Evolutionary conservation across 306 rosid genomes (phyloP).

Genomic region (Quercus rubra): DNA sequence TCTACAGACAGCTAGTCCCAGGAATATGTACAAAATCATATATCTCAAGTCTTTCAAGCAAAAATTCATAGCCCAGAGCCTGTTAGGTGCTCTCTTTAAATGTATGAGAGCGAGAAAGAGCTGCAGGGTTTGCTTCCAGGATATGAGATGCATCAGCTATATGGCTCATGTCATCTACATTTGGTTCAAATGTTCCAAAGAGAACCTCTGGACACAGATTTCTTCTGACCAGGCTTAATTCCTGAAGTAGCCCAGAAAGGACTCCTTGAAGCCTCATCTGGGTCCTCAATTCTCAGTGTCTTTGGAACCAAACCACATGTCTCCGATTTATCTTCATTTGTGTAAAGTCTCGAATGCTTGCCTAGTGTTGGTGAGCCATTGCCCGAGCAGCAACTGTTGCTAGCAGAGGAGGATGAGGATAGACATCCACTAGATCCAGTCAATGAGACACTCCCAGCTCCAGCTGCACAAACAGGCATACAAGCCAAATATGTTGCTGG

Average conservation of each 20-base stretch:
- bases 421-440: slow-evolving; percentile 37
- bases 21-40: slow-evolving; percentile 26
- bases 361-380: slow-evolving; percentile 49
- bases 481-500: slow-evolving; percentile 47
- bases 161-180: slow-evolving; percentile 32
- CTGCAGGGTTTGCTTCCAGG: slow-evolving; percentile 42
- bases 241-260: slow-evolving; percentile 36
- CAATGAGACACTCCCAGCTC: slow-evolving; percentile 27
- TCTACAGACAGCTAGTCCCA: not conserved
- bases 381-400: slow-evolving; percentile 39
- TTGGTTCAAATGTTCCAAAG: slow-evolving; percentile 14
- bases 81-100: slow-evolving; percentile 31
- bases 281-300: slow-evolving; percentile 39
- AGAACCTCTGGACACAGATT: slow-evolving; percentile 8
- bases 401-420: slow-evolving; percentile 41
- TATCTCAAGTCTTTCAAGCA: slow-evolving; percentile 13
- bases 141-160: slow-evolving; percentile 30
- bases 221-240: slow-evolving; percentile 18
- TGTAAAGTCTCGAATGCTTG: slow-evolving; percentile 50
- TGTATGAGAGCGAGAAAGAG: slow-evolving; percentile 29
- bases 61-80: slow-evolving; percentile 21
- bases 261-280: slow-evolving; percentile 40
- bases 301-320: slow-evolving; percentile 41
- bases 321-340: slow-evolving; percentile 42
- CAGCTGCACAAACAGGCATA: slow-evolving; percentile 32